phyloP scores from a whole-genome alignment of 192 early-diverging fungal genomes.

The Pilobolus umbonatus region DNA sequence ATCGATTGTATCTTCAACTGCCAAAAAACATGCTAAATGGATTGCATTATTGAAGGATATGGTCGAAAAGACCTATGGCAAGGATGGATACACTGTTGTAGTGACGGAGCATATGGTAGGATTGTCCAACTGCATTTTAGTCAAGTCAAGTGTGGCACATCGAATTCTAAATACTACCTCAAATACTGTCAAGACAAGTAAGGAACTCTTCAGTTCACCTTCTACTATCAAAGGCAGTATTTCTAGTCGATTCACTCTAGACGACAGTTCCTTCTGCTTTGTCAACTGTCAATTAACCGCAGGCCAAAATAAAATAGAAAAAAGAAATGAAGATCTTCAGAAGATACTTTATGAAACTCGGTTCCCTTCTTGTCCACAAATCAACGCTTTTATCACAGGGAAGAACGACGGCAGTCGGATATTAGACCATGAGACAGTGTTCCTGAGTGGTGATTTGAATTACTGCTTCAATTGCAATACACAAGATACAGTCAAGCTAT shows the following conservation, averaged over 20 bases:
- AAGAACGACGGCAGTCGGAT: slow-evolving; percentile 76
- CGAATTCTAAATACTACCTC: slow-evolving; percentile 56
- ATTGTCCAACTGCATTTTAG: slow-evolving; percentile 84
- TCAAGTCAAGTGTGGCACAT: slow-evolving; percentile 50
- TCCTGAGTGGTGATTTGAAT: slow-evolving; percentile 88
- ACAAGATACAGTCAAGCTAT: slow-evolving; percentile 51
- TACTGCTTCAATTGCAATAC: slow-evolving; percentile 78
- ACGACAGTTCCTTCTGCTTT: slow-evolving; percentile 79
- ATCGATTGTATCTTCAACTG: slow-evolving; percentile 1
- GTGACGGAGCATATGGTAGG: slow-evolving; percentile 84
- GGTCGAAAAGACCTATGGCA: slow-evolving; percentile 48
- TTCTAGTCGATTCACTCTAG: slow-evolving; percentile 63
- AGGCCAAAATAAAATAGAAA: slow-evolving; percentile 64
- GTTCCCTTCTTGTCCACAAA: slow-evolving; percentile 23
- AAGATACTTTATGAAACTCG: slow-evolving; percentile 52
- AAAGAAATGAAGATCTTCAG: slow-evolving; percentile 69
- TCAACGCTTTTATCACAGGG: slow-evolving; percentile 58
- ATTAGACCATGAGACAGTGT: slow-evolving; percentile 69
- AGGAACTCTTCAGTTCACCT: slow-evolving; percentile 56
- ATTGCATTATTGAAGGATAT: slow-evolving; percentile 60
- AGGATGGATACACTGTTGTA: slow-evolving; percentile 54
- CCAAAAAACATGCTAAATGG: slow-evolving; percentile 65
- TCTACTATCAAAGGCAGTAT: slow-evolving; percentile 91
- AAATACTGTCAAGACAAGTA: slow-evolving; percentile 83
- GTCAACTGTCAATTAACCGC: slow-evolving; percentile 85